Percentiles rank a stretch among this genome's conserved stretches.
Evolutionary conservation across 169 alveolate species (phyloP).

Genomic region (Eimeria sp.): DNA sequence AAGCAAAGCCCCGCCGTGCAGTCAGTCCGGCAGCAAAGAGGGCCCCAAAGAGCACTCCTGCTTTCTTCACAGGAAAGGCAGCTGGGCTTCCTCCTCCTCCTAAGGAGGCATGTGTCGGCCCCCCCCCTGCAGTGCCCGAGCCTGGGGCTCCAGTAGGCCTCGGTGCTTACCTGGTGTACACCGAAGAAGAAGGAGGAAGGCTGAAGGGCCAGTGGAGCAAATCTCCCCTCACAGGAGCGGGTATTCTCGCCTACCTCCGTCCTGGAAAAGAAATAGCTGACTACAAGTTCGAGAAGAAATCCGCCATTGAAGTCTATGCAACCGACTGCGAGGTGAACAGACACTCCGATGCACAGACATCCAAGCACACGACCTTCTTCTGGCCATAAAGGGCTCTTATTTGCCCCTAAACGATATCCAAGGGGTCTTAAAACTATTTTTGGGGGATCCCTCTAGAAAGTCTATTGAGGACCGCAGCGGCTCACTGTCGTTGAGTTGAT

Average conservation of each 20-base stretch:
- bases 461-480: no score
- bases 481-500: no score
- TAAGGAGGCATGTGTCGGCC: constrained; percentile 75
- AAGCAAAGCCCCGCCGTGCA: constrained; percentile 30
- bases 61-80: constrained; percentile 74
- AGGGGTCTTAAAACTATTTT: no score
- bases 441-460: no score
- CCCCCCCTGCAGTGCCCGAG: constrained; percentile 57
- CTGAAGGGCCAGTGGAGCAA: constrained; percentile 72
- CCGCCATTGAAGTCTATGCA: constrained; percentile 38
- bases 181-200: constrained; percentile 48
- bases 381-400: no score
- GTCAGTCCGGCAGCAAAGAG: constrained; percentile 40
- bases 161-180: constrained; percentile 67
- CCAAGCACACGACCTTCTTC: no score
- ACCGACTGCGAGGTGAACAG: constrained; percentile 47
- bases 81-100: constrained; percentile 81
- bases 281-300: constrained; percentile 65
- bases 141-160: constrained; percentile 30
- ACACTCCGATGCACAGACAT: neutral
- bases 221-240: constrained; percentile 59
- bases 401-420: no score
- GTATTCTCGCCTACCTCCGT: constrained; percentile 55
- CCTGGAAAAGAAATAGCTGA: constrained; percentile 76
- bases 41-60: constrained; percentile 74